A percentile compares a stretch with the other conserved stretches of the same genome.
Evolutionary conservation across 1,284 basidiomycete species (phyloP).

Genomic region (Phylloporus sp.): DNA sequence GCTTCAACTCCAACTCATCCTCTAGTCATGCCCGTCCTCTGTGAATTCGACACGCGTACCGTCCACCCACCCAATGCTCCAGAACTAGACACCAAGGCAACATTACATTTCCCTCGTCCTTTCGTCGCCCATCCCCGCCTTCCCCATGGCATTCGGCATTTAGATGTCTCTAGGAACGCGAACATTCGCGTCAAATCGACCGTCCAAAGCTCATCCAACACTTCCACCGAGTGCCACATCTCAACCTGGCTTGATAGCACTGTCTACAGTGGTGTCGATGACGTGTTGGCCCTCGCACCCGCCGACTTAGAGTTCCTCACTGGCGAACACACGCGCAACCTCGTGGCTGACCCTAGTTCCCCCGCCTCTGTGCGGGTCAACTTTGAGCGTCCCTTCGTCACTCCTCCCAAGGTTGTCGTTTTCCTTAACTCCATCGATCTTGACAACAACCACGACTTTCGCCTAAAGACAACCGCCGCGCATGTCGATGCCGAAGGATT

Average conservation of each 20-base stretch:
- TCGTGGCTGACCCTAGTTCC: not conserved
- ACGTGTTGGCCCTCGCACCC: slow-evolving; percentile 19
- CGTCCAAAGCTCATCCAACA: slow-evolving; percentile 6
- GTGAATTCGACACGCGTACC: slow-evolving; percentile 15
- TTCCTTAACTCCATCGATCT: slow-evolving; percentile 28
- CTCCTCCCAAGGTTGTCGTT: slow-evolving; percentile 26
- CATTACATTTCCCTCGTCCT: slow-evolving; percentile 15
- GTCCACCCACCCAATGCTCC: slow-evolving; percentile 7
- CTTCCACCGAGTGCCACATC: slow-evolving; percentile 21
- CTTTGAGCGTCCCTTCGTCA: slow-evolving; percentile 28
- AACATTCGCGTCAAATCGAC: slow-evolving; percentile 19
- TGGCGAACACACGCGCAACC: slow-evolving; percentile 20
- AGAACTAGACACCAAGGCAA: slow-evolving; percentile 10
- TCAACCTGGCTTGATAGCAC: slow-evolving; percentile 6
- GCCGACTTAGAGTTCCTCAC: slow-evolving; percentile 28
- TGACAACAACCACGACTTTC: slow-evolving; percentile 14
- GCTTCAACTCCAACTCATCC: too few species aligned
- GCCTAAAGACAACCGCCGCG: slow-evolving; percentile 12
- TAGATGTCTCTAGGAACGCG: slow-evolving; percentile 15
- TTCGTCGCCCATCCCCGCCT: slow-evolving; percentile 25
- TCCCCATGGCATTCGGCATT: slow-evolving; percentile 16
- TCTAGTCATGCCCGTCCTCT: slow-evolving; percentile 21
- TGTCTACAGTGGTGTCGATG: slow-evolving; percentile 4
- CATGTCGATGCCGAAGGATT: slow-evolving; percentile 19
- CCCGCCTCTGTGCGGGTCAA: slow-evolving; percentile 12